These are phyloP conservation scores for Pisolithus tinctorius DNA, from an alignment of 768 basidiomycete species.

Conservation along the genomic window DNA sequence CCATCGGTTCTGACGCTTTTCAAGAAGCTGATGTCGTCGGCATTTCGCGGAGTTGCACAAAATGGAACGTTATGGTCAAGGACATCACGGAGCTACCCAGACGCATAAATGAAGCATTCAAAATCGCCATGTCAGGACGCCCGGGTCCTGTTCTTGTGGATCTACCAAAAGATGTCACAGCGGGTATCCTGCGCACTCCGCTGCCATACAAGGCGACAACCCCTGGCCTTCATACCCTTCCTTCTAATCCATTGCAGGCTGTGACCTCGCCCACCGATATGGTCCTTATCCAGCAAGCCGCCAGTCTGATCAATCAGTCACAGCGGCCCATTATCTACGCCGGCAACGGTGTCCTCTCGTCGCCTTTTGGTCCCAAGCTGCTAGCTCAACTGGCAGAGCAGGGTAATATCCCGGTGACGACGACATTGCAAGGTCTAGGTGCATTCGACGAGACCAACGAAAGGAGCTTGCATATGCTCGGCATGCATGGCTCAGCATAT, in stretches of 20 bases:
- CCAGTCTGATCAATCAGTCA: conserved; percentile 85
- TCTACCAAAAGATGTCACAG: conserved; percentile 98
- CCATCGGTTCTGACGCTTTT: conserved; percentile 98
- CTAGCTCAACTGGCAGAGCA: conserved; percentile 70
- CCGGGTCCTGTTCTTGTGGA: conserved; percentile 98
- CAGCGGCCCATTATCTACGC: conserved; percentile 90
- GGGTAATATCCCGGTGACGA: conserved; percentile 96
- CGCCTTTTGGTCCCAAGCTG: conserved; percentile 73
- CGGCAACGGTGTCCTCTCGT: conserved; percentile 83
- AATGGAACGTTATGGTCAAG: conserved; percentile 99
- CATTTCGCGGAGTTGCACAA: conserved; percentile 94
- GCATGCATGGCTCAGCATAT: conserved; percentile 97
- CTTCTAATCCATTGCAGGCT: conserved; percentile 63
- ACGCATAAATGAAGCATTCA: conserved; percentile 98
- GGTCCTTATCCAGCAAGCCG: conserved; percentile 72
- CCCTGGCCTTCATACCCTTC: conserved; percentile 73
- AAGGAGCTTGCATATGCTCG: conserved; percentile 91
- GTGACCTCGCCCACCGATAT: conserved; percentile 54
- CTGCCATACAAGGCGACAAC: conserved; percentile 83
- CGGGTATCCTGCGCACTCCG: conserved; percentile 79
- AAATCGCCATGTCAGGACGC: conserved; percentile 94
- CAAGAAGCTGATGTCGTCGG: conserved; percentile 97
- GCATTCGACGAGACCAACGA: conserved; percentile 89
- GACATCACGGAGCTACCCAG: conserved; percentile 92
- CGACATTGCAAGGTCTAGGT: conserved; percentile 93